Conservation (phyloP, 2,329 filamentous ascomycete species). For the Penicillium sp. region DNA sequence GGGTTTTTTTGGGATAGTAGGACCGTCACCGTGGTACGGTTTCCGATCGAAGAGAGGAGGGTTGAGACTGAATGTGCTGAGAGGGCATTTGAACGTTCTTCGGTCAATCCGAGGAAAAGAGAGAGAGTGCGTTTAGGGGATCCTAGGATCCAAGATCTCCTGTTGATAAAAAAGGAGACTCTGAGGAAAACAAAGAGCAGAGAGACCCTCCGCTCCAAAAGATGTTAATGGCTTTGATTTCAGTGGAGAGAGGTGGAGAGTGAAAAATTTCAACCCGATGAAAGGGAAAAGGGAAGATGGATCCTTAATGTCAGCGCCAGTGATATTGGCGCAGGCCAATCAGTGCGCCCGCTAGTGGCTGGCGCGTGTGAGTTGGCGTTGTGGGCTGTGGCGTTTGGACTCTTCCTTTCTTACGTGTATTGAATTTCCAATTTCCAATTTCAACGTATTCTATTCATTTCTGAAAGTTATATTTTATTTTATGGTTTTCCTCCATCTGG, state of each 20-base stretch:
- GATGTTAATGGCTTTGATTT: slow-evolving; percentile 8
- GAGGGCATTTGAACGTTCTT: slow-evolving; percentile 47
- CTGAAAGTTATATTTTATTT: not conserved
- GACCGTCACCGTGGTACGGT: slow-evolving; percentile 46
- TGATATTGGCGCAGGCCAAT: slow-evolving; percentile 11
- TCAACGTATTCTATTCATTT: slow-evolving; percentile 8
- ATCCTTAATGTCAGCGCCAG: slow-evolving; percentile 2
- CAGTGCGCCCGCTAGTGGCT: slow-evolving; percentile 4
- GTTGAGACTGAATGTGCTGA: slow-evolving; percentile 37
- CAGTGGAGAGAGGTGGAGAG: slow-evolving; percentile 15
- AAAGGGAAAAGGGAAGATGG: slow-evolving; percentile 9
- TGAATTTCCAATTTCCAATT: slow-evolving; percentile 13
- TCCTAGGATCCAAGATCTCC: slow-evolving; percentile 2
- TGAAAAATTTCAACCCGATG: slow-evolving; percentile 17
- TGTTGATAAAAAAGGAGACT: not conserved
- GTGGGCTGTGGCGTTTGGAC: slow-evolving; percentile 9
- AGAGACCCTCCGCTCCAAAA: slow-evolving; percentile 6
- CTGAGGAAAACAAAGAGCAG: slow-evolving; percentile 5
- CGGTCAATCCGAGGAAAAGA: slow-evolving; percentile 22
- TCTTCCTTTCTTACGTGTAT: slow-evolving; percentile 9
- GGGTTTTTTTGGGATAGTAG: slow-evolving; percentile 23
- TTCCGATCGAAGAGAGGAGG: slow-evolving; percentile 42
- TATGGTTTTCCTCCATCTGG: not conserved
- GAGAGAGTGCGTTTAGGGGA: slow-evolving; percentile 11
- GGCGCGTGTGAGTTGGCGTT: slow-evolving; percentile 11